Evolutionary conservation across 768 basidiomycete genomes (phyloP).

Genomic region (Boletus vermiculosoides): DNA sequence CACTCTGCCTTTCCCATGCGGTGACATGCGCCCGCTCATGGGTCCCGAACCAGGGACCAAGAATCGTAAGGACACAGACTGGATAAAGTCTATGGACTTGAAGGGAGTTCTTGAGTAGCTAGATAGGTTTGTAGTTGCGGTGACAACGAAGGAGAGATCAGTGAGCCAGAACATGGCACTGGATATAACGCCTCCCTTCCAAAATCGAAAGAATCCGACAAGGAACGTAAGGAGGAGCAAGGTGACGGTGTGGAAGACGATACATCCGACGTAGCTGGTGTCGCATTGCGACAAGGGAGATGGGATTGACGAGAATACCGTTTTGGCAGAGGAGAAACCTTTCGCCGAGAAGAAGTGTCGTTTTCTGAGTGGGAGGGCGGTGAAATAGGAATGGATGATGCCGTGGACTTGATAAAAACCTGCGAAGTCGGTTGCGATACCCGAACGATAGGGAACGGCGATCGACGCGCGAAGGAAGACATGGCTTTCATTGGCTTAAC

Average conservation of each 20-base stretch:
- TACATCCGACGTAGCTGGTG: neutral
- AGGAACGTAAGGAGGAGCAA: neutral
- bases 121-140: neutral
- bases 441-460: neutral
- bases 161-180: neutral
- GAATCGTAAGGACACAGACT: neutral
- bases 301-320: neutral
- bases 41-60: no score
- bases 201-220: neutral
- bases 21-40: neutral
- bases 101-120: neutral
- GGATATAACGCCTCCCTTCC: neutral
- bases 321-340: neutral
- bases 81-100: neutral
- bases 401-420: neutral
- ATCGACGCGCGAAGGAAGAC: neutral
- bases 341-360: neutral
- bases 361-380: neutral
- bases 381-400: neutral
- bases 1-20: neutral
- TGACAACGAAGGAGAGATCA: neutral
- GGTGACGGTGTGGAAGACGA: neutral
- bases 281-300: neutral
- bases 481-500: neutral
- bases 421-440: neutral